phyloP scores from a whole-genome alignment of 2,329 filamentous ascomycete genomes.

The Neurospora sp. region DNA sequence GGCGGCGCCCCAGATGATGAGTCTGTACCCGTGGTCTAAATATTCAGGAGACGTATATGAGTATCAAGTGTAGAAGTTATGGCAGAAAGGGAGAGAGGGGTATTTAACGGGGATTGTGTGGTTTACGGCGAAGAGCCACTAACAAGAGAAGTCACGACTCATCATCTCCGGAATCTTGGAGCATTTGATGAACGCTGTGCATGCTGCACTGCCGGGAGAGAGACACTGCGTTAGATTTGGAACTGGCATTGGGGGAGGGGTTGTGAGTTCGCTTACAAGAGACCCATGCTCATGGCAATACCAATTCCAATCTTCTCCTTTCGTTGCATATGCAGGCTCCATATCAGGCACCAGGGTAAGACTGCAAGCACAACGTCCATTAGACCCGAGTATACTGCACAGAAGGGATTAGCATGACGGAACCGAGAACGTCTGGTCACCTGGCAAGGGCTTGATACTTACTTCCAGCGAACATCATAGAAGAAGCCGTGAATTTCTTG shows the following conservation, averaged over 20 bases:
- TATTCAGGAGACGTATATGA: neutral
- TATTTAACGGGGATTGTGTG: neutral
- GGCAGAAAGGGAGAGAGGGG: neutral
- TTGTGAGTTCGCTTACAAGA: slow-evolving; percentile 8
- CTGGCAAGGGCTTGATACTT: neutral
- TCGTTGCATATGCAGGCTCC: slow-evolving; percentile 10
- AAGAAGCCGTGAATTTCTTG: neutral
- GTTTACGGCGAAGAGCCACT: neutral
- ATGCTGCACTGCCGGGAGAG: neutral
- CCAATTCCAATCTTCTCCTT: slow-evolving; percentile 13
- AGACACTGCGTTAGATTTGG: slow-evolving; percentile 1
- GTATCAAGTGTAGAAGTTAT: neutral
- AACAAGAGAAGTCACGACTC: slow-evolving; percentile 9
- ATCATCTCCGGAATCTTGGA: slow-evolving; percentile 6
- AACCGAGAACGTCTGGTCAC: neutral
- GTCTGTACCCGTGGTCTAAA: slow-evolving; percentile 7
- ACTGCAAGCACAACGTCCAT: slow-evolving; percentile 12
- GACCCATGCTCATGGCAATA: slow-evolving; percentile 15
- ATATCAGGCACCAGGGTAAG: slow-evolving; percentile 11
- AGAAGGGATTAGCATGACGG: neutral
- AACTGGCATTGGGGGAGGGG: neutral
- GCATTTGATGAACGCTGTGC: slow-evolving; percentile 7
- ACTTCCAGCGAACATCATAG: neutral
- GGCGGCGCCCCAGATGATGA: slow-evolving; percentile 20
- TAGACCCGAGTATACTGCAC: slow-evolving; percentile 9